These are phyloP conservation scores for Pyrenochaeta sp. DNA, from an alignment of 2,329 filamentous ascomycete species.

Conservation along the genomic window DNA sequence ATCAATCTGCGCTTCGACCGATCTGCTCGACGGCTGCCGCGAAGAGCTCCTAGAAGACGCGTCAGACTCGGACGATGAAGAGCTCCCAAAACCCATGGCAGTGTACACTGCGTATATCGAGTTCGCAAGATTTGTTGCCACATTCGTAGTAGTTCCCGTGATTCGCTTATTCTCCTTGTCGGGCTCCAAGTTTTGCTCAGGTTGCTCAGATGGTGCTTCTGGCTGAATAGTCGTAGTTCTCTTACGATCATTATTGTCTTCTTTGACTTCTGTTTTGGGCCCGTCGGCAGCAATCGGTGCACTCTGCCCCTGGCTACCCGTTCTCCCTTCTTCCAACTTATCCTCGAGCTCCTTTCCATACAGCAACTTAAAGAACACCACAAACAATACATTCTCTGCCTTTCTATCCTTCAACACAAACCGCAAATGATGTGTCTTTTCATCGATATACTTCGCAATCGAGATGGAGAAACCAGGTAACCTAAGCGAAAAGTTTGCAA, in stretches of 20 bases:
- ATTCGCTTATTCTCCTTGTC: constrained; percentile 16
- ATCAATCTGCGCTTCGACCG: constrained; percentile 33
- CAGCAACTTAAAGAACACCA: constrained; percentile 57
- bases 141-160: constrained; percentile 17
- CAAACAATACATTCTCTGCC: constrained; percentile 54
- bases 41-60: constrained; percentile 8
- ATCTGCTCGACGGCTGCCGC: constrained; percentile 1
- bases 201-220: not conserved
- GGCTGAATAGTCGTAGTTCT: not conserved
- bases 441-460: constrained; percentile 57
- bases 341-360: constrained; percentile 54
- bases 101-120: constrained; percentile 39
- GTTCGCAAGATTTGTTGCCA: constrained; percentile 27
- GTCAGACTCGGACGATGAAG: constrained; percentile 28
- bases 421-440: constrained; percentile 57
- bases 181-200: constrained; percentile 2
- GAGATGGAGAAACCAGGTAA: constrained; percentile 56
- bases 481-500: constrained; percentile 55
- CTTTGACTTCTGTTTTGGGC: not conserved
- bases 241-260: not conserved
- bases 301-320: not conserved
- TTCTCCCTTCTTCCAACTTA: constrained; percentile 33
- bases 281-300: not conserved
- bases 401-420: constrained; percentile 56
- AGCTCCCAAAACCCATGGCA: constrained; percentile 44